A percentile compares a stretch with the other conserved stretches of the same genome.
Conservation (phyloP, 73 alveolate species). For the Paramecium pentaurelia region DNA sequence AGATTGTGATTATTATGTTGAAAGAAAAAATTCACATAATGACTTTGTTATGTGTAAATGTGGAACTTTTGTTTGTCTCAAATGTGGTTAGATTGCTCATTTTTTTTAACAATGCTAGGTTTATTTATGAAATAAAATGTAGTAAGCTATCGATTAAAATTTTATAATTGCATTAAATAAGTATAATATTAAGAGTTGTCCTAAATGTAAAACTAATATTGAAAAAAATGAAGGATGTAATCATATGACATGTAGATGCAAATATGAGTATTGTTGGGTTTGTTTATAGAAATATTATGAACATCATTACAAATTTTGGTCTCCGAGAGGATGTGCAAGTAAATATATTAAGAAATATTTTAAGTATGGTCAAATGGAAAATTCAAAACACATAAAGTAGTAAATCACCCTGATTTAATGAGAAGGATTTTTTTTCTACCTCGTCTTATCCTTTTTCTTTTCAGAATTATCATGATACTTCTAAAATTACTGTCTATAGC, state of each 20-base stretch:
- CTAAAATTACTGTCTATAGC: not conserved
- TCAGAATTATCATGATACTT: not conserved
- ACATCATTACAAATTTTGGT: conserved; percentile 17
- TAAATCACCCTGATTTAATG: not conserved
- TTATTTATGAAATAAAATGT: not conserved
- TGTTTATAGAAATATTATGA: conserved; percentile 54
- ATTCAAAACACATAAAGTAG: not conserved
- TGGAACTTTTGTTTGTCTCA: not conserved
- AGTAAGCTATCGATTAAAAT: not conserved
- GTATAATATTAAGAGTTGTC: conserved; percentile 47
- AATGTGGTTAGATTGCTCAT: conserved; percentile 14
- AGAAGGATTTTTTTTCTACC: not conserved
- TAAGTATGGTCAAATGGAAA: conserved; percentile 23
- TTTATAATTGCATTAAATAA: not conserved
- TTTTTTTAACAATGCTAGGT: not conserved
- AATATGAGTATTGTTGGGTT: conserved; percentile 69
- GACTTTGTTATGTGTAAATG: not conserved
- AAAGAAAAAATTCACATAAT: not conserved
- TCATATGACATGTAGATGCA: conserved; percentile 75
- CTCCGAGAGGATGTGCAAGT: conserved; percentile 13
- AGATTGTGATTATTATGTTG: not conserved
- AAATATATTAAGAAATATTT: not conserved
- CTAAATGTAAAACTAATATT: conserved; percentile 62
- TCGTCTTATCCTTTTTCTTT: not conserved
- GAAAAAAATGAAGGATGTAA: conserved; percentile 72